Conservation (phyloP, 1,284 basidiomycete genomes). For the Cutaneotrichosporon cutaneum region DNA sequence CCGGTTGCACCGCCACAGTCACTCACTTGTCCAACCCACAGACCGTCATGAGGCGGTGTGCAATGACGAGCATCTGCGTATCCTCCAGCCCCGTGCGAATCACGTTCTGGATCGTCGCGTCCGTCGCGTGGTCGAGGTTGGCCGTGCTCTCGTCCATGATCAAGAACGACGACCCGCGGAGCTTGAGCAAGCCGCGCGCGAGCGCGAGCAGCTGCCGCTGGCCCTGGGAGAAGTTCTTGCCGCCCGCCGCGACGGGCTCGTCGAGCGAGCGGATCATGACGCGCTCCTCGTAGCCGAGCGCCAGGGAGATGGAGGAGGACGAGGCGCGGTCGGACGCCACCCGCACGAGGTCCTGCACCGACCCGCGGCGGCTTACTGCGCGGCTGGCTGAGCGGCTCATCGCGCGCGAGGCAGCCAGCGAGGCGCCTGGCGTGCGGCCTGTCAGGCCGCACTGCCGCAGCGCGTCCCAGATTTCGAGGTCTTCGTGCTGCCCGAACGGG, state of each 20-base stretch:
- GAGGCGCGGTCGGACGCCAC: neutral
- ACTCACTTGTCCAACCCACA: constrained; percentile 54
- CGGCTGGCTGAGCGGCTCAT: constrained; percentile 24
- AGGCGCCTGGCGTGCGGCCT: constrained; percentile 39
- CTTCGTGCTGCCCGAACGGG: constrained; percentile 56
- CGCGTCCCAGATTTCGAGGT: constrained; percentile 58
- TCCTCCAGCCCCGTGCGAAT: constrained; percentile 52
- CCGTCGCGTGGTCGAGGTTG: constrained; percentile 54
- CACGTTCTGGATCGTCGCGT: constrained; percentile 55
- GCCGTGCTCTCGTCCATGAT: constrained; percentile 60
- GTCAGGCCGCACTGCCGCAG: constrained; percentile 56
- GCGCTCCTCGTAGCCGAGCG: constrained; percentile 36
- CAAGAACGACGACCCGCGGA: constrained; percentile 55
- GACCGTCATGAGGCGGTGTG: constrained; percentile 57
- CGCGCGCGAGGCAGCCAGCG: constrained; percentile 35
- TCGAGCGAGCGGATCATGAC: constrained; percentile 56
- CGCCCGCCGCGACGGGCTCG: constrained; percentile 56
- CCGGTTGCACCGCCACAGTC: neutral
- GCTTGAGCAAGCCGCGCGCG: constrained; percentile 58
- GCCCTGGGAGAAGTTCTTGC: constrained; percentile 54
- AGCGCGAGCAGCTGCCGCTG: constrained; percentile 60
- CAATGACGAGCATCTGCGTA: constrained; percentile 54
- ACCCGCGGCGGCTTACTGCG: constrained; percentile 22
- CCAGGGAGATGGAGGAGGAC: neutral
- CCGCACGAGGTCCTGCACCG: constrained; percentile 12